Evolutionary conservation across 306 rosid genomes (phyloP).

Genomic region (Lagenaria siceraria): DNA sequence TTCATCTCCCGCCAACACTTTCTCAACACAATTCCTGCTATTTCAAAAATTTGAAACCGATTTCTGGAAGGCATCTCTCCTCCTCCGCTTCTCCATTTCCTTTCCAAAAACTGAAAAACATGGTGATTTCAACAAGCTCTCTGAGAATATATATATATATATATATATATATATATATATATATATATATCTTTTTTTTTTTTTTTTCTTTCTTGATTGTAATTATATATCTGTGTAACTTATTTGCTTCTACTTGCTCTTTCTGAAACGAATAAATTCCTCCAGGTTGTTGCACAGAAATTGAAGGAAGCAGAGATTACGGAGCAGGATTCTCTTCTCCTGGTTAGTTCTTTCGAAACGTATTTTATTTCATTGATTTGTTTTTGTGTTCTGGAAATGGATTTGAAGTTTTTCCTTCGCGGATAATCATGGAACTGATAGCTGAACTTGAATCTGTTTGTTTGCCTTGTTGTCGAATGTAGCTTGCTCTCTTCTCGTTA

Average conservation of each 20-base stretch:
- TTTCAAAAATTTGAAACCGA: slow-evolving; percentile 16
- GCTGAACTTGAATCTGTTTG: not conserved
- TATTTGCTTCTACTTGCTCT: not conserved
- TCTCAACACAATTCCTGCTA: not conserved
- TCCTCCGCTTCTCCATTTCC: not conserved
- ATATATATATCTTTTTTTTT: not conserved
- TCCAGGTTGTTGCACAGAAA: slow-evolving; percentile 83
- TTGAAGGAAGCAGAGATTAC: slow-evolving; percentile 84
- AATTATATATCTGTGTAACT: slow-evolving; percentile 6
- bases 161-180: not conserved
- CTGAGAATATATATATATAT: not conserved
- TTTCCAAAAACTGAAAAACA: slow-evolving; percentile 12
- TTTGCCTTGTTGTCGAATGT: not conserved
- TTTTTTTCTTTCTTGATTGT: slow-evolving; percentile 4
- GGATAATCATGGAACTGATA: not conserved
- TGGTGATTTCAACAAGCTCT: slow-evolving; percentile 31
- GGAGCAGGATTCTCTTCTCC: slow-evolving; percentile 94
- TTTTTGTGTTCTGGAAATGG: not conserved
- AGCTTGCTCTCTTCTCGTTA: not conserved
- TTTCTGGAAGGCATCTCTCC: not conserved
- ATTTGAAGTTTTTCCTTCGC: slow-evolving; percentile 13
- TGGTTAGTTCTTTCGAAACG: slow-evolving; percentile 40
- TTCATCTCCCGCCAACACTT: slow-evolving; percentile 32
- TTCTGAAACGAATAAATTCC: not conserved
- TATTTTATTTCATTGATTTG: not conserved